Evolutionary conservation across 768 basidiomycete genomes (phyloP), one percentile per base, ranked within the genome.

Genomic region (Mycena alexandri): DNA sequence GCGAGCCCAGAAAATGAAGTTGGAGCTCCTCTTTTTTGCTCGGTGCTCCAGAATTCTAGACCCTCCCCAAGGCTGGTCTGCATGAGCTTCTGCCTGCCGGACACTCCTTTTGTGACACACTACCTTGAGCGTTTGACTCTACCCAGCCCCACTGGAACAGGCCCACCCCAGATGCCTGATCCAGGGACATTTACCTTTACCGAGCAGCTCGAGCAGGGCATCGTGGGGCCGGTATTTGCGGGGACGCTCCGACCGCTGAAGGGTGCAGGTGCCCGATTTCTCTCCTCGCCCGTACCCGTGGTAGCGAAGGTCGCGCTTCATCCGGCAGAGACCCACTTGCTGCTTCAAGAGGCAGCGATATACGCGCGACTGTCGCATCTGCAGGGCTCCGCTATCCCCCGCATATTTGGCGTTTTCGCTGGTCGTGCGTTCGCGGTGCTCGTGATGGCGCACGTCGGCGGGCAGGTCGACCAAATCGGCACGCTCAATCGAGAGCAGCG

Each of bases 241-340:
- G 63, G 63, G 24, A 61, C 47, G 41, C 36, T 55, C 52, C 14
- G 9, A 38, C 38, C 9, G 2, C 4, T 33, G 29, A 17, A 33
- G 9, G 14, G 38, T 38, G 29, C 38, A 11, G 2, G 38, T 9
- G 14, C 38, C 10, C 5, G 38, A 14, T 14, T 14, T 38, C 14
- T 29, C 3, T 3, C 29, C 41, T 25, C n/a, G 33, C 33, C 21
- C 11, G 57, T 58, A 24, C 25, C 13, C 22, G 64, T 65, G 11
- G 64, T 65, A 10, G 58, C 58, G 21, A 65, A 65, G 22, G 57
- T 65, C 21, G 64, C 64, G 43, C 43, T 65, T 9, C 56, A 52
- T 34, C 29, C 42, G 33, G 48, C 57, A 11, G 64, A 65, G 52
- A 43, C 50, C 22, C 21, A 10, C 7, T 21, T 65, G 9, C 34